These are phyloP conservation scores for Coemansia sp. DNA, from an alignment of 192 early-diverging fungal genomes.

Conservation along the genomic window DNA sequence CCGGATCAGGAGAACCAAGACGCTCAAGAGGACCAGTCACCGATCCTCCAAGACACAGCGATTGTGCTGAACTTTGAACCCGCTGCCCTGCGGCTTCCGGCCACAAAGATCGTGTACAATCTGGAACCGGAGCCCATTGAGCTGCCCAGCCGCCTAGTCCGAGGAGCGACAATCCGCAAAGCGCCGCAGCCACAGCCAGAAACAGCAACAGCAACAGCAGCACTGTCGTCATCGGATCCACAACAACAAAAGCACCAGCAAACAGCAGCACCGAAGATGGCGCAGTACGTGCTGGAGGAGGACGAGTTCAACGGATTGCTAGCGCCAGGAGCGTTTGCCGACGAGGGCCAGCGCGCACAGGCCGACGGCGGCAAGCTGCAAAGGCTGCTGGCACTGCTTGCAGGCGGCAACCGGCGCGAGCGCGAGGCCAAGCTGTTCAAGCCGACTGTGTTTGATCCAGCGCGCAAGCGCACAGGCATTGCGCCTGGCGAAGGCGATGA, in stretches of 20 bases:
- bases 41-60: background rate
- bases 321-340: slow-evolving; percentile 40
- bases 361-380: slow-evolving; percentile 35
- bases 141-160: slow-evolving; percentile 20
- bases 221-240: background rate
- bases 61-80: slow-evolving; percentile 2
- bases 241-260: background rate
- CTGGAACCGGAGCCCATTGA: background rate
- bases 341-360: slow-evolving; percentile 34
- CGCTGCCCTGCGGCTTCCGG: background rate
- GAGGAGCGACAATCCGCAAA: background rate
- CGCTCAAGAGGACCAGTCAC: background rate
- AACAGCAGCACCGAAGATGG: background rate
- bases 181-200: background rate
- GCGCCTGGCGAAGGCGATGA: background rate
- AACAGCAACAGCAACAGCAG: no score
- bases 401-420: slow-evolving; percentile 11
- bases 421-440: slow-evolving; percentile 33
- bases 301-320: slow-evolving; percentile 46
- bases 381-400: background rate
- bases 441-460: slow-evolving; percentile 23
- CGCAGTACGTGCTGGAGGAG: slow-evolving; percentile 1
- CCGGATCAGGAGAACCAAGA: background rate
- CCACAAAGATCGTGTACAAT: slow-evolving; percentile 4
- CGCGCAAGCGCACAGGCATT: background rate